Conservation (phyloP, 108 stramenopile species). For the Chaetoceros muelleri region DNA sequence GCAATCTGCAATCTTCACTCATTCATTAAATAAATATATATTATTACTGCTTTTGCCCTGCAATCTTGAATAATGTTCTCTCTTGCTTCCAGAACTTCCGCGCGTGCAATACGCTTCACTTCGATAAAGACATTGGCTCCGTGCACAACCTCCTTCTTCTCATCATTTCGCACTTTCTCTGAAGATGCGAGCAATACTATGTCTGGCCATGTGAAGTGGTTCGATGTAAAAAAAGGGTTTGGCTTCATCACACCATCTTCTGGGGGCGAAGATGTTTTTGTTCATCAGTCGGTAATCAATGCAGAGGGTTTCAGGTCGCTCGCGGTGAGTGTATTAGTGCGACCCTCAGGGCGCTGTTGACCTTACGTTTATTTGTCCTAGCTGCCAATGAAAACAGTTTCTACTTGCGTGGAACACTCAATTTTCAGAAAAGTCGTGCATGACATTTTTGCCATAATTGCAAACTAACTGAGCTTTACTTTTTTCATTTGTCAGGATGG, state of each 20-base stretch:
- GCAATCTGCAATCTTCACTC: no score
- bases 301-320: slow-evolving; percentile 55
- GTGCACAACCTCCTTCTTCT: not conserved
- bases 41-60: no score
- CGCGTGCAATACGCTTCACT: not conserved
- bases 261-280: slow-evolving; percentile 63
- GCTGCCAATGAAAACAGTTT: no score
- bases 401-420: no score
- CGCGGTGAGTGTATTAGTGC: slow-evolving; percentile 29
- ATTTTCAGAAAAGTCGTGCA: no score
- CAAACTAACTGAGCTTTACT: not conserved
- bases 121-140: not conserved
- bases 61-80: not conserved
- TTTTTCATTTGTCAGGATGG: slow-evolving; percentile 15
- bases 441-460: no score
- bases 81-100: not conserved
- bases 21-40: no score
- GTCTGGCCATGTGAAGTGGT: slow-evolving; percentile 56
- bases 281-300: slow-evolving; percentile 56
- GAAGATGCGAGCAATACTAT: not conserved
- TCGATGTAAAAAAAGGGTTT: slow-evolving; percentile 72
- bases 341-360: no score
- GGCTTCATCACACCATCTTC: slow-evolving; percentile 71
- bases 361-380: no score
- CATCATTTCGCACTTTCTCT: not conserved